Percentiles rank a stretch among this genome's conserved stretches.
These are phyloP conservation scores for Colletotrichum tropicicola DNA, from an alignment of 2,329 filamentous ascomycete species.

Conservation along the genomic window DNA sequence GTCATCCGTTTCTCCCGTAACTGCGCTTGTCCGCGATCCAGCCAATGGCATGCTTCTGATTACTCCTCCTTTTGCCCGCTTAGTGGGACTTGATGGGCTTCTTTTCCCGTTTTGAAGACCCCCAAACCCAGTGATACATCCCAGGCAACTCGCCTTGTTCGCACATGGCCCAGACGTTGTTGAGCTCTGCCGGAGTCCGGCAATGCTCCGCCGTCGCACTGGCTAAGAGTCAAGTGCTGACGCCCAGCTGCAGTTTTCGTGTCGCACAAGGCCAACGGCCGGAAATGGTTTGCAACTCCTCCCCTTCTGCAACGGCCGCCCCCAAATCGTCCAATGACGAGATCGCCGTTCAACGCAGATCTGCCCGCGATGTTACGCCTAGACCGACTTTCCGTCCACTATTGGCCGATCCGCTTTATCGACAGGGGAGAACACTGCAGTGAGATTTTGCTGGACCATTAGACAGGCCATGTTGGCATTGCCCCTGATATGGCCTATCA, in stretches of 20 bases:
- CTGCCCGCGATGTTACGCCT: not conserved
- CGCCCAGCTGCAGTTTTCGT: too few species aligned
- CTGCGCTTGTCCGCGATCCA: not conserved
- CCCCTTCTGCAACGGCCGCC: too few species aligned
- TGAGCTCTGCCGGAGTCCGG: not conserved
- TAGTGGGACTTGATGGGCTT: not conserved
- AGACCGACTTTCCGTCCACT: not conserved
- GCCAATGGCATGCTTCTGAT: conserved; percentile 4
- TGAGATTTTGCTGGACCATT: not conserved
- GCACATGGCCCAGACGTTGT: not conserved
- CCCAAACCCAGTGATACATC: not conserved
- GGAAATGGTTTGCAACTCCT: not conserved
- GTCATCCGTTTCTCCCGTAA: not conserved
- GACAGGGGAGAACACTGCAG: not conserved
- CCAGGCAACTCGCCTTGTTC: not conserved
- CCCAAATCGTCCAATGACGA: not conserved
- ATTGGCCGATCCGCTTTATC: not conserved
- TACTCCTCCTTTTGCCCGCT: conserved; percentile 2
- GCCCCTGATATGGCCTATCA: not conserved
- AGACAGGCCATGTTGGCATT: not conserved
- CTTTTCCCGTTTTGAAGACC: not conserved
- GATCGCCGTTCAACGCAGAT: not conserved
- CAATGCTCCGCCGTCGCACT: not conserved
- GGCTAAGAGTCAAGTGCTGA: too few species aligned
- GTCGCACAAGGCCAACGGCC: too few species aligned